These are phyloP conservation scores for Pestalotiopsis sp. DNA, from an alignment of 2,329 filamentous ascomycete genomes.

Conservation along the genomic window DNA sequence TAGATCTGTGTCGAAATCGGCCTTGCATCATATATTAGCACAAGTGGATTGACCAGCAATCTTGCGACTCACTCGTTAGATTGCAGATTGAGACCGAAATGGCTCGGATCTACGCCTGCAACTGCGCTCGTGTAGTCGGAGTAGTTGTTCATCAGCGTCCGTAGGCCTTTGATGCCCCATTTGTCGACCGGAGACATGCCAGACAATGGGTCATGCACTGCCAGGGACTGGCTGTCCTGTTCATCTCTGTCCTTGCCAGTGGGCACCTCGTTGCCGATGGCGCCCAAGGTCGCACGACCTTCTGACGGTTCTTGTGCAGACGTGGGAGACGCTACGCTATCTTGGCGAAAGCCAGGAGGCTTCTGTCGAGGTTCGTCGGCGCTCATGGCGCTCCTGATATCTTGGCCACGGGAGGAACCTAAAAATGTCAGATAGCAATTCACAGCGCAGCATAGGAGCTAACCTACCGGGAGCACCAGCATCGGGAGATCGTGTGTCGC, in stretches of 20 bases:
- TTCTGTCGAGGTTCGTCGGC: constrained; percentile 51
- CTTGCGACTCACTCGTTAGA: constrained; percentile 55
- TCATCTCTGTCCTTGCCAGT: constrained; percentile 44
- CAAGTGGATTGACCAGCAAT: not conserved
- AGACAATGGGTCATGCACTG: constrained; percentile 58
- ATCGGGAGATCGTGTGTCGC: constrained; percentile 51
- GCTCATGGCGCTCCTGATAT: constrained; percentile 39
- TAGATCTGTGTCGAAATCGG: constrained; percentile 61
- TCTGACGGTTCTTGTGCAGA: constrained; percentile 38
- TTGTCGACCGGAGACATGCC: constrained; percentile 65
- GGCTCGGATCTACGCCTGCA: constrained; percentile 58
- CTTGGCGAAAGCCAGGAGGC: constrained; percentile 45
- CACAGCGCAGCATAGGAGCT: not conserved
- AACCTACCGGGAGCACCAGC: constrained; percentile 38
- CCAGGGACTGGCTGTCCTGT: constrained; percentile 38
- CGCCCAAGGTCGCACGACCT: constrained; percentile 43
- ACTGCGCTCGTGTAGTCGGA: constrained; percentile 64
- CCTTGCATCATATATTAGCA: constrained; percentile 34
- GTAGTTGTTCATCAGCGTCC: constrained; percentile 64
- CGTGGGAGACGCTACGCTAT: constrained; percentile 35
- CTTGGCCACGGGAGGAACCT: constrained; percentile 44
- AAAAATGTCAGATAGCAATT: constrained; percentile 19
- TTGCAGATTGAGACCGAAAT: constrained; percentile 59
- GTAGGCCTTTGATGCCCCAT: constrained; percentile 66
- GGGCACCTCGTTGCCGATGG: constrained; percentile 47